Percentiles rank a stretch among this genome's conserved stretches.
Evolutionary conservation across 129 eudicot species (phyloP).

Genomic region (Pittosporum tobira): DNA sequence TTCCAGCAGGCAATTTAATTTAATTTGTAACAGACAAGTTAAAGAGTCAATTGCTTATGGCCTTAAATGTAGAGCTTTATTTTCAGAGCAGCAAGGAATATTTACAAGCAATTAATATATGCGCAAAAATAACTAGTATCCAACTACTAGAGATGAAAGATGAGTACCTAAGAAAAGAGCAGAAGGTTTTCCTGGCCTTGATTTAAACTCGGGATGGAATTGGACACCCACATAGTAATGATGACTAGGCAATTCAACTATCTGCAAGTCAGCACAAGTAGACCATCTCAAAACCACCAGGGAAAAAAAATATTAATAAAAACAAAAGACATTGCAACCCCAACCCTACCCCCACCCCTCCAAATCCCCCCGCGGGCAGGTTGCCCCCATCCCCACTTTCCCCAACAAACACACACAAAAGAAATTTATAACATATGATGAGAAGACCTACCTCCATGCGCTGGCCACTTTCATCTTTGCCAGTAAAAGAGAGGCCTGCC

Average conservation of each 20-base stretch:
- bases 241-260: slow-evolving; percentile 73
- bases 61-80: no score
- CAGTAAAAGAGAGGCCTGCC: slow-evolving; percentile 76
- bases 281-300: neutral
- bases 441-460: slow-evolving; percentile 74
- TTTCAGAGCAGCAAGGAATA: no score
- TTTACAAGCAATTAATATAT: no score
- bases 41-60: no score
- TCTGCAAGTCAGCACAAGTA: slow-evolving; percentile 28
- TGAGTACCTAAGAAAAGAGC: slow-evolving; percentile 64
- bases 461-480: slow-evolving; percentile 87
- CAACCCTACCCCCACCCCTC: no score
- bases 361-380: neutral
- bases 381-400: no score
- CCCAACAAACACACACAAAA: neutral
- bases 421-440: neutral
- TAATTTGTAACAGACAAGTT: no score
- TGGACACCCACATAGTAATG: slow-evolving; percentile 84
- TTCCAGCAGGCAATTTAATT: no score
- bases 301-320: neutral
- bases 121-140: no score
- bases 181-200: slow-evolving; percentile 91
- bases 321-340: neutral
- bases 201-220: slow-evolving; percentile 90
- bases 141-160: neutral